Evolutionary conservation across 2,329 filamentous ascomycete species (phyloP), one percentile per base, ranked within the genome.

Genomic region (Fonsecaea monophora): DNA sequence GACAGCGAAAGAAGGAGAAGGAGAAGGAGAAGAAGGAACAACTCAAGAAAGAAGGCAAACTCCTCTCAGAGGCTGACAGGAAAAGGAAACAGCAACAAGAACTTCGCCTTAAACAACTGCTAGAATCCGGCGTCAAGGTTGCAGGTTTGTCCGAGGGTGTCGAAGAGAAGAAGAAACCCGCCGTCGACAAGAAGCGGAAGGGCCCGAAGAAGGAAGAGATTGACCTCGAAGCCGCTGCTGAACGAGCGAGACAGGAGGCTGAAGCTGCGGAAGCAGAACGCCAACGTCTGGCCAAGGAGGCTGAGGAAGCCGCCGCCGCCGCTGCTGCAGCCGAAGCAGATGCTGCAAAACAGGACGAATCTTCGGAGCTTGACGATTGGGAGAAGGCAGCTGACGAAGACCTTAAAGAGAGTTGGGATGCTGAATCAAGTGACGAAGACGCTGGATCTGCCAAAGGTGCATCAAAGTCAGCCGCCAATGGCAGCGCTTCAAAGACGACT

Each of bases 371-470:
- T 18, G 86, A 96, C 40, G 93, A 97, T 78, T 97, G 94, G 94
- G 92, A 97, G 78, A 88, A 89, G 35, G 91, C 89, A 32, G 87
- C 86, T 10, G 87, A 91, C 32, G 89, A 90, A 15, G 89, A 90
- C 67, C 85, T 96, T 75, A 97, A 97, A 80, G 94, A 97, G 72
- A 94, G 90, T 82, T 98, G 94, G 94, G 94, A 98, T 77, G 93
- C 91, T 38, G 90, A 92, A 62, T 89, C 88, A 2, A 91, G 92
- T 57, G 90, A 92, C 6, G 91, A 93, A 74, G 71, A 73, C 78
- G 68, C 75, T 12, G 48, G 34, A 37, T 57, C 57, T 25, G 57
- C 64, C 4, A 54, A 40, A 4, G 37, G 42, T 34, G n/a, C 32
- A 13, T 25, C 60, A 18, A 63, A 63, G 56, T 12, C 54, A 10